Base-by-base conservation (phyloP, 2,329 filamentous ascomycete species). In the Fusarium pseudoanthophilum region DNA sequence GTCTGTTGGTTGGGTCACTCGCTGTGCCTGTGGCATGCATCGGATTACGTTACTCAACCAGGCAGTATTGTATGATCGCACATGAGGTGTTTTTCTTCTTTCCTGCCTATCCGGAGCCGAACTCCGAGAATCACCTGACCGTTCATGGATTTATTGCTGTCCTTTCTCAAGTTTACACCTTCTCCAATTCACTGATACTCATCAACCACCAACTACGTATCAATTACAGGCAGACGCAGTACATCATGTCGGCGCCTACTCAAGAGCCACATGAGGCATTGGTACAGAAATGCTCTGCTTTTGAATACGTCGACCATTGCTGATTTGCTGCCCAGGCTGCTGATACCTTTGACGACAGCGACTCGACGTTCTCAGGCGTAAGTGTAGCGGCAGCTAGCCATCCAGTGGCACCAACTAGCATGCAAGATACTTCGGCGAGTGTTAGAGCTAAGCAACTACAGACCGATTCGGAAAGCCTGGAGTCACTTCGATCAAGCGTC, bases 401-500 rank as follows among this genome's bases (percentile, higher is more conserved):
- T 32, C 34, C 13, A 2, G 20, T 40, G 3, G 11, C 21, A 1
- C 11, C 16, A 9, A 5, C 0, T 8, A 20, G 20, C 4, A 9
- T 8, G 5, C 11, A 4, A 0, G 14, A 20, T 20, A 8, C 3
- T 13, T n/a, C 15, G 11, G 20, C 24, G 2, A 28, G 18, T 7
- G 10, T 13, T 6, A n/a, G 5, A 16, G 13, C 64, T 67, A n/a
- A 68, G 6, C 0, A 16, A 2, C 3, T 1, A 1, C 1, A 68
- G 65, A 15, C 56, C 8, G 56, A 68, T 4, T 32, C 34, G 2
- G 63, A 68, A 15, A 67, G 65, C 4, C 2, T 68, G 2, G 64
- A 68, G 16, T 68, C 65, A 2, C 64, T 68, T 9, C 42, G 64
- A 34, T 68, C 65, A 7, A 68, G 65, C 8, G 36, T 68, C 2